phyloP scores from a whole-genome alignment of 2,329 filamentous ascomycete species.

The Conoideocrella luteorostrata region DNA sequence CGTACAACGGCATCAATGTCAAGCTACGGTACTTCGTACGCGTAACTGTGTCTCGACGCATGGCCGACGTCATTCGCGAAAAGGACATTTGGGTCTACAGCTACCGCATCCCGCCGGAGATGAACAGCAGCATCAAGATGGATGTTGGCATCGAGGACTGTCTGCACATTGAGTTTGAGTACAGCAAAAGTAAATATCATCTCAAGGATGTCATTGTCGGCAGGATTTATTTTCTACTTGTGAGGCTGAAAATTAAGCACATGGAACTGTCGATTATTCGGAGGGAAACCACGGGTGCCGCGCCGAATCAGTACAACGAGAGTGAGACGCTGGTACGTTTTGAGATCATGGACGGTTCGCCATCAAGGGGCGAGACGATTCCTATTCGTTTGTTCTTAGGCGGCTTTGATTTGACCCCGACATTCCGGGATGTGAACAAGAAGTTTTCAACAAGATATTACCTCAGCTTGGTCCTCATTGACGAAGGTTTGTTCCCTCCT shows the following conservation, averaged over 20 bases:
- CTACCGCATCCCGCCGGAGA: conserved; percentile 96
- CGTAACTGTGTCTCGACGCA: conserved; percentile 90
- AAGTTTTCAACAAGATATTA: conserved; percentile 99
- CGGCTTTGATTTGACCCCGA: conserved; percentile 94
- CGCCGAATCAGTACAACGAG: conserved; percentile 98
- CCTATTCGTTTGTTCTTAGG: conserved; percentile 95
- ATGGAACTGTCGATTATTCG: conserved; percentile 99
- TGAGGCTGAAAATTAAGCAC: conserved; percentile 98
- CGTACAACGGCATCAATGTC: conserved; percentile 99
- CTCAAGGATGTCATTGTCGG: conserved; percentile 98
- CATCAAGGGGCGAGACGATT: conserved; percentile 88
- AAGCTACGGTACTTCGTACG: conserved; percentile 97
- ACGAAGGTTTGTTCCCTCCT: conserved; percentile 76
- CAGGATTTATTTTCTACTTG: conserved; percentile 94
- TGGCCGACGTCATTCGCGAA: conserved; percentile 96
- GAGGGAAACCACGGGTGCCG: conserved; percentile 89
- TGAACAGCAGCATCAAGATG: conserved; percentile 99
- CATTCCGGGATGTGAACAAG: conserved; percentile 99
- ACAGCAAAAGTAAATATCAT: conserved; percentile 98
- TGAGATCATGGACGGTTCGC: conserved; percentile 99
- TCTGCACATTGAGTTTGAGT: conserved; percentile 98
- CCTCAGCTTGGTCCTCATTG: conserved; percentile 88
- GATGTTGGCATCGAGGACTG: conserved; percentile 99
- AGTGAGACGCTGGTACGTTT: conserved; percentile 97
- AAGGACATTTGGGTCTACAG: conserved; percentile 99